Conservation (phyloP, 768 basidiomycete species). For the Tephrocybe sp. region DNA sequence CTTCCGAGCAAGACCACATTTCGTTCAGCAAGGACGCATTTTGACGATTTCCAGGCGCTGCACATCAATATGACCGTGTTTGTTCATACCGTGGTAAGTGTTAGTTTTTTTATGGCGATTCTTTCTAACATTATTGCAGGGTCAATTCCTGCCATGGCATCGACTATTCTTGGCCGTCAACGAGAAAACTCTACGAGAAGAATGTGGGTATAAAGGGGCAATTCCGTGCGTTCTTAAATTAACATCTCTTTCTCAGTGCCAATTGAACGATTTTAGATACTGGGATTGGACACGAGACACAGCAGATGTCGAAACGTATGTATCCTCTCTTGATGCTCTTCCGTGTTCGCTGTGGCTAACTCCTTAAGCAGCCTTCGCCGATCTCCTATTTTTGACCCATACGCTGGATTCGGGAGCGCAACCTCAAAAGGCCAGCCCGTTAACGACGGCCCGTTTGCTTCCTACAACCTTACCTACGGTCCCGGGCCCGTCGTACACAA, state of each 20-base stretch:
- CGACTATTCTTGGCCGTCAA: conserved; percentile 21
- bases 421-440: conserved; percentile 21
- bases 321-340: neutral
- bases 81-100: conserved; percentile 32
- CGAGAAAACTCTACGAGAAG: conserved; percentile 20
- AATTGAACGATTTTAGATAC: conserved; percentile 21
- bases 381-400: conserved; percentile 32
- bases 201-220: conserved; percentile 24
- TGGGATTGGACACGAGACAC: conserved; percentile 38
- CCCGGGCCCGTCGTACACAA: conserved; percentile 25
- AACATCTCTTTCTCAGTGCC: neutral
- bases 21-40: conserved; percentile 26
- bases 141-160: conserved; percentile 29
- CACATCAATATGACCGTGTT: conserved; percentile 28
- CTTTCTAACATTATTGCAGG: conserved; percentile 5
- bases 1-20: conserved; percentile 22
- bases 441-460: conserved; percentile 30
- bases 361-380: conserved; percentile 20
- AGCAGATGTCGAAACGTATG: conserved; percentile 22
- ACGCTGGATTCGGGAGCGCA: conserved; percentile 34
- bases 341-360: neutral
- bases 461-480: conserved; percentile 29
- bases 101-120: neutral
- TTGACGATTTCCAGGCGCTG: conserved; percentile 36
- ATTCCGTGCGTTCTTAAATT: conserved; percentile 15